Conservation (phyloP, 2,329 filamentous ascomycete genomes). For the Didymella pomorum region DNA sequence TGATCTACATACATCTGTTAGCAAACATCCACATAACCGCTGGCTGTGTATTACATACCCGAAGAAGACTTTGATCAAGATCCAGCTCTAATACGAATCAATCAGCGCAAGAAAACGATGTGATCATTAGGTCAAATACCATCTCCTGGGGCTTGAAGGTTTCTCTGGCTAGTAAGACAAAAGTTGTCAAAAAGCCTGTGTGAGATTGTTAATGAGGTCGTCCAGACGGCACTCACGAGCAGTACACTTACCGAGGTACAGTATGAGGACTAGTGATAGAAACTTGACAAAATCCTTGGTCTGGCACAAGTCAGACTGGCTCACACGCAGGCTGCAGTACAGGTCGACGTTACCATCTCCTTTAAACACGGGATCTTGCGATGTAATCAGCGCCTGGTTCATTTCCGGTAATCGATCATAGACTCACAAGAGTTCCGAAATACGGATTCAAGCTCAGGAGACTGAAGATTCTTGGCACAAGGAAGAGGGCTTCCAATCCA, state of each 20-base stretch:
- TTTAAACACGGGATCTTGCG: conserved; percentile 82
- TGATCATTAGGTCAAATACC: conserved; percentile 43
- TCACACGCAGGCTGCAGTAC: background rate
- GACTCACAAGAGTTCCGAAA: conserved; percentile 75
- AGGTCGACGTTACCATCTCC: conserved; percentile 72
- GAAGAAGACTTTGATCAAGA: conserved; percentile 82
- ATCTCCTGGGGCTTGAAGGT: conserved; percentile 70
- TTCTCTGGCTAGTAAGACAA: conserved; percentile 78
- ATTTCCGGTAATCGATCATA: too few species aligned
- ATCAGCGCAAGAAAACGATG: conserved; percentile 20
- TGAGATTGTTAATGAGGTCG: background rate
- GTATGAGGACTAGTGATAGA: conserved; percentile 75
- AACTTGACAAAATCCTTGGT: conserved; percentile 90
- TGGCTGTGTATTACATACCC: conserved; percentile 55
- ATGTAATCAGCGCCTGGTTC: conserved; percentile 5
- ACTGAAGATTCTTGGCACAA: conserved; percentile 87
- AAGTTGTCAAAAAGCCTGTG: conserved; percentile 83
- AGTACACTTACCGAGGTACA: conserved; percentile 72
- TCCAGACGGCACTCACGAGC: background rate
- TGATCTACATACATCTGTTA: conserved; percentile 51
- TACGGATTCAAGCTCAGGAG: conserved; percentile 87
- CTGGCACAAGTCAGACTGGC: conserved; percentile 45
- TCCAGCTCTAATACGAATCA: conserved; percentile 63
- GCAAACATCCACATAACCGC: background rate
- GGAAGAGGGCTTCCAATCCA: conserved; percentile 85